Base-by-base conservation (phyloP, 495 filamentous ascomycete genomes). In the Talaromyces adpressus region DNA sequence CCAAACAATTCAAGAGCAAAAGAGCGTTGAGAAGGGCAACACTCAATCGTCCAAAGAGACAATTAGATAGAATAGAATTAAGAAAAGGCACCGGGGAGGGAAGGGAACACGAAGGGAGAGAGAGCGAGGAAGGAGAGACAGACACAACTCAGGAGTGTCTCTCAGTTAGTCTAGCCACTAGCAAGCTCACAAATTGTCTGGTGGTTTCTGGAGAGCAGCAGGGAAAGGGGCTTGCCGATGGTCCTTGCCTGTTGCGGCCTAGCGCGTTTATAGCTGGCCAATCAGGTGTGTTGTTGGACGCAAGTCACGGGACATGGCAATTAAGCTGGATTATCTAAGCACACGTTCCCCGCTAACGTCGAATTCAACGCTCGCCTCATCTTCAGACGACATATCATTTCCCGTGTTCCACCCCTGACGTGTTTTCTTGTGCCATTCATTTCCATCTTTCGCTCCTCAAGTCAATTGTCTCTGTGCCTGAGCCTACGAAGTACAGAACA, bases 141-240 rank as follows among this genome's bases (percentile, higher is more conserved):
- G 52, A 29, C 20, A 53, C 22, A 56, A 36, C 27, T 32, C 27
- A 36, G 30, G 56, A 58, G 56, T 54, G 51, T 54, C 22, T 23
- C 18, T 49, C 18, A 49, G 6, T 49, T 49, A 18, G 45, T 9
- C 45, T 22, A 12, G 45, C 45, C 45, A 56, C 52, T 56, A 29
- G 9, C 9, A 27, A 56, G 12, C 27, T 56, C 4, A 29, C 52
- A 27, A 25, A 56, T 56, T 56, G 52, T 18, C 52, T 56, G 52
- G 22, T 4, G 18, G 47, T 18, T n/a, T n/a, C 47, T n/a, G 47
- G 47, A 51, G 49, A 53, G 18, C 18, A 20, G 18, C 20, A 11
- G 11, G 18, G 52, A 56, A 56, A 56, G 52, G 52, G 52, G 52
- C 52, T 53, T 56, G 52, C 52, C 52, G 52, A 56, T 29, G 52